Evolutionary conservation across 805 yeast genomes (phyloP).

Genomic region (Naumovozyma castellii): DNA sequence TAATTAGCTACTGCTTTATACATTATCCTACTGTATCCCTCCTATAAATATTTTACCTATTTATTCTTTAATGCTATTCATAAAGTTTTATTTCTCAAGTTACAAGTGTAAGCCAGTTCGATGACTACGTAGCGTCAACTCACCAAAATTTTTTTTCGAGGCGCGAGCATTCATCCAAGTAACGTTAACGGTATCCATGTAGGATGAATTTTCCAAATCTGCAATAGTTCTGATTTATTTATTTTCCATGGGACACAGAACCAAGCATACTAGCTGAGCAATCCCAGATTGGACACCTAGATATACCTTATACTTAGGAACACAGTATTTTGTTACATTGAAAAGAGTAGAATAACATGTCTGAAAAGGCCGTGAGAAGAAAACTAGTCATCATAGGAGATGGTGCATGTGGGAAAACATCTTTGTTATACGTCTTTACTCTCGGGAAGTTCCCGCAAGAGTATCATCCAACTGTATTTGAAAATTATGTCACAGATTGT

Average conservation of each 20-base stretch:
- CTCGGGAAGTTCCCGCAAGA: constrained; percentile 88
- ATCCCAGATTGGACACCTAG: too few relatives aligned
- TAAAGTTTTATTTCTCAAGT: too few relatives aligned
- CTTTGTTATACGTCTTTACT: constrained; percentile 82
- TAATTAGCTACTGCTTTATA: background rate
- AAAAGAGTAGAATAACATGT: constrained; percentile 9
- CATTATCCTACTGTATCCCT: background rate
- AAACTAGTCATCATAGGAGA: constrained; percentile 89
- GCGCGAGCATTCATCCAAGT: too few relatives aligned
- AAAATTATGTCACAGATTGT: constrained; percentile 88
- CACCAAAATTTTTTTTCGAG: too few relatives aligned
- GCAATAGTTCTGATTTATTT: too few relatives aligned
- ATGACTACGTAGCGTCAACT: too few relatives aligned
- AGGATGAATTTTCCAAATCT: too few relatives aligned
- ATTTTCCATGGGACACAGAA: too few relatives aligned
- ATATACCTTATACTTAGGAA: too few relatives aligned
- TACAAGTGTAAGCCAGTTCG: too few relatives aligned
- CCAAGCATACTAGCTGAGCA: too few relatives aligned
- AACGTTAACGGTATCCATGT: too few relatives aligned
- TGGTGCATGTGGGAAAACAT: constrained; percentile 93
- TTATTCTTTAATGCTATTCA: background rate
- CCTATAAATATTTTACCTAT: background rate
- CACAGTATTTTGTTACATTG: background rate
- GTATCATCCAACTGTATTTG: constrained; percentile 90
- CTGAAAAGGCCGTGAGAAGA: constrained; percentile 40